Evolutionary conservation across 2,329 filamentous ascomycete genomes (phyloP), one percentile per base, ranked within the genome.

Genomic region (Ophiostoma perfectum): DNA sequence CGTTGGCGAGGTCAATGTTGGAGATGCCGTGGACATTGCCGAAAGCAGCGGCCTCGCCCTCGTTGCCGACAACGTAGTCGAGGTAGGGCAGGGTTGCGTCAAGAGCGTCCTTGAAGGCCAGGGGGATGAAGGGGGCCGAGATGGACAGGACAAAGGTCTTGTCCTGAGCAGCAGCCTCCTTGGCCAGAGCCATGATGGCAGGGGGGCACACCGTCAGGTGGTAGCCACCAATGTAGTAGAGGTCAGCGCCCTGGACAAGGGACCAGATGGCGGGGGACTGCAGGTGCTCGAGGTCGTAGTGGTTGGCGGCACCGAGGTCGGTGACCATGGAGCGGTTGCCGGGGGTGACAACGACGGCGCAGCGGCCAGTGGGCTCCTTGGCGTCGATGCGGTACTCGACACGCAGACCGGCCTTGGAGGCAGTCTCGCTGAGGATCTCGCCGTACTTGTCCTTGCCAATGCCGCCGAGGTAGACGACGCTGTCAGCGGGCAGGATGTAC

Each of bases 61-160:
- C 95, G 82, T 99, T 99, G 77, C 93, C 94, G 78, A 99, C 91
- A 71, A 98, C 84, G 81, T 94, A 96, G 82, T 98, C 93, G 84
- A 93, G 96, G 87, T 97, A 97, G 42, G 91, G 90, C 67, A 92
- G 84, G 67, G 91, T 90, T 75, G 88, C 88, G 80, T 97, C 92
- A 64, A 99, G 87, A 73, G 88, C 90, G 65, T 97, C 93, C 85
- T 97, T 97, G 90, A 98, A 99, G 86, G 97, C 97, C 78, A 96
- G 90, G 52, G 90, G 83, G 76, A 99, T 97, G 84, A 99, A 99
- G 70, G 95, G 95, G 7, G 95, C 95, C 66, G 92, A 95, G 71
- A 99, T 87, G 74, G 93, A 96, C 74, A 99, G 88, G 75, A 93
- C 87, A 79, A 98, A 96, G 71, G 84, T 84, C 88, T 99, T 99